Evolutionary conservation across 2,329 filamentous ascomycete species (phyloP).

Genomic region (Colletotrichum sp.): DNA sequence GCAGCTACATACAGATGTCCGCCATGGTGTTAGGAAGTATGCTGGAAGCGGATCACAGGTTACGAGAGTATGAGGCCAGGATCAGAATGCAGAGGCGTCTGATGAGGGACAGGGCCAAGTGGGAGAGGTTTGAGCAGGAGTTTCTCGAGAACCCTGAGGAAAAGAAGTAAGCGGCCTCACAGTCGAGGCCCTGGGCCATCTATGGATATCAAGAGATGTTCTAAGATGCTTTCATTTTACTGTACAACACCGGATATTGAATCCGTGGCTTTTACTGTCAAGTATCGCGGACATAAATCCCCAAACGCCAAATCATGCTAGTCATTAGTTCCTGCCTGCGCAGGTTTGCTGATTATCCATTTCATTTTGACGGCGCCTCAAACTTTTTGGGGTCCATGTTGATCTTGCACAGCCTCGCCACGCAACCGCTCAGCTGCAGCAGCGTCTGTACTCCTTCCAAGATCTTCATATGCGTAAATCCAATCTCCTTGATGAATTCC

Average conservation of each 20-base stretch:
- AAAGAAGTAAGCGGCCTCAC: constrained; percentile 13
- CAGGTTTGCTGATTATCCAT: neutral
- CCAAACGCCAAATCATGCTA: constrained; percentile 39
- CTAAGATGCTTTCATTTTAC: constrained; percentile 1
- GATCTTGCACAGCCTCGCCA: constrained; percentile 89
- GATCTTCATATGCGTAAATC: constrained; percentile 99
- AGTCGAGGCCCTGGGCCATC: neutral
- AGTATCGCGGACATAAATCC: constrained; percentile 1
- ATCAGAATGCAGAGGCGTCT: constrained; percentile 70
- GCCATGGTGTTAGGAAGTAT: constrained; percentile 81
- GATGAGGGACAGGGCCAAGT: constrained; percentile 69
- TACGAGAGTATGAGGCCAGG: constrained; percentile 70
- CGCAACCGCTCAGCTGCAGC: constrained; percentile 89
- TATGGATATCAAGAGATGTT: neutral
- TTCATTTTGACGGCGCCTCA: constrained; percentile 43
- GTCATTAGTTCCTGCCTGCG: constrained; percentile 12
- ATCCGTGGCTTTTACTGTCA: constrained; percentile 2
- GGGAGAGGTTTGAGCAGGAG: constrained; percentile 71
- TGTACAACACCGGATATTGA: constrained; percentile 10
- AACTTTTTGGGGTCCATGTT: constrained; percentile 95
- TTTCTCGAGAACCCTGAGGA: constrained; percentile 49
- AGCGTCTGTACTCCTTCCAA: constrained; percentile 97
- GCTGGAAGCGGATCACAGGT: constrained; percentile 74
- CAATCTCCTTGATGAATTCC: constrained; percentile 98
- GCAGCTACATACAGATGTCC: constrained; percentile 83